Base-by-base conservation (phyloP, 2,329 filamentous ascomycete species). In the Tympanopsis confertula region DNA sequence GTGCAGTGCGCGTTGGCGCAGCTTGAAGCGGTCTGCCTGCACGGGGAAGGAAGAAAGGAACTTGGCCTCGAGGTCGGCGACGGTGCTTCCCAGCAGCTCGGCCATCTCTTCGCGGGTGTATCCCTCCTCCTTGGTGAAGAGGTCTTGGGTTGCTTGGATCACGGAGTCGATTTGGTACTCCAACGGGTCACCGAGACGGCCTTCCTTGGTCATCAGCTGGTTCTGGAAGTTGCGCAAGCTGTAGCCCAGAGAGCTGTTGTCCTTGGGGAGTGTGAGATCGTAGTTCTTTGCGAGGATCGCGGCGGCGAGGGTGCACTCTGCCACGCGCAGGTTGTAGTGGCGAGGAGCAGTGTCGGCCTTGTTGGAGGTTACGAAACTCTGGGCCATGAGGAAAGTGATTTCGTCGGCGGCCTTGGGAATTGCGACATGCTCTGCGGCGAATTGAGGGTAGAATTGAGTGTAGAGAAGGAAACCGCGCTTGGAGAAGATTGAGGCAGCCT, bases 261-360 rank as follows among this genome's bases (percentile, higher is more conserved):
- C 30, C 30, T 33, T 33, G 10, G 7, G 12, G 12, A 33, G 15
- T 7, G 30, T 33, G 10, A 33, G 12, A 15, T 15, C 30, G 30
- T 33, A 15, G 7, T 33, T 10, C 30, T 10, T 15, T 10, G 30
- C 30, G 10, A 33, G 15, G 7, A 33, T 15, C 10, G 17, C 30
- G 15, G 30, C 30, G 15, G 30, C 30, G 30, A 33, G 30, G 5
- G 30, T 33, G 30, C 30, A 33, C 17, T 33, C 30, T 7, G 30
- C 30, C 30, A 33, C 30, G 15, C 30, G 30, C 30, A 33, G 30
- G 30, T 33, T 33, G 30, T 33, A 33, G 30, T 33, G 30, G 17
- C 30, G 30, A 15, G 30, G 30, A 12, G 30, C 30, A 7, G 30
- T 33, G 7, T 33, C 30, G 30, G 30, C 30, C 30, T 33, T 33